A percentile compares a stretch with the other conserved stretches of the same genome.
Evolutionary conservation across 306 rosid species (phyloP).

Genomic region (Lathyrus tuberosus): DNA sequence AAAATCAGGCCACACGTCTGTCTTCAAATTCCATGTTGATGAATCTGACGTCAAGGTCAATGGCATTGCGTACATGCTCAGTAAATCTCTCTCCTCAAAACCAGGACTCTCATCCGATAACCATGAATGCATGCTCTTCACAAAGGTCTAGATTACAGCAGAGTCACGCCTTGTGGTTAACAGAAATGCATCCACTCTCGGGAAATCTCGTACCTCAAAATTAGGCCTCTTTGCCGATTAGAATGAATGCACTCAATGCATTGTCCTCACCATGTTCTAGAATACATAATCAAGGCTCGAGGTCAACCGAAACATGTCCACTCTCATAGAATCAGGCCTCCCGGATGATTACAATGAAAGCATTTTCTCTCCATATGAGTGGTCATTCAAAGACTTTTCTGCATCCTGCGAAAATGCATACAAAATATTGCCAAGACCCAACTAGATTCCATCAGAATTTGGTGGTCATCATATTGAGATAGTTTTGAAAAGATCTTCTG

Average conservation of each 20-base stretch:
- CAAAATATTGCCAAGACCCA: slow-evolving; percentile 55
- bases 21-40: no score
- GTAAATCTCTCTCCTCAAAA: slow-evolving; percentile 32
- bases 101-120: slow-evolving; percentile 31
- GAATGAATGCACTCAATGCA: neutral
- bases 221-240: slow-evolving; percentile 32
- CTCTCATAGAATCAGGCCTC: slow-evolving; percentile 40
- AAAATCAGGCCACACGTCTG: slow-evolving; percentile 35
- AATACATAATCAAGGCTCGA: slow-evolving; percentile 32
- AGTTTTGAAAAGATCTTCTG: slow-evolving; percentile 65
- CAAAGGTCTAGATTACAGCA: neutral
- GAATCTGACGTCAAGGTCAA: slow-evolving; percentile 25
- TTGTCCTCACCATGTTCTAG: slow-evolving; percentile 16
- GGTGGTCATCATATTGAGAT: slow-evolving; percentile 69
- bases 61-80: slow-evolving; percentile 15
- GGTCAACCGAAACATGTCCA: slow-evolving; percentile 32
- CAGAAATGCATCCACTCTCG: slow-evolving; percentile 29
- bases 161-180: slow-evolving; percentile 37
- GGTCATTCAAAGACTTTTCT: slow-evolving; percentile 42
- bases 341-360: slow-evolving; percentile 40
- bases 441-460: slow-evolving; percentile 75
- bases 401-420: slow-evolving; percentile 22
- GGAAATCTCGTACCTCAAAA: slow-evolving; percentile 30
- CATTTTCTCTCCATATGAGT: slow-evolving; percentile 60
- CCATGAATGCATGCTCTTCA: slow-evolving; percentile 14